Evolutionary conservation across 768 basidiomycete genomes (phyloP).

Genomic region (Postia placenta): DNA sequence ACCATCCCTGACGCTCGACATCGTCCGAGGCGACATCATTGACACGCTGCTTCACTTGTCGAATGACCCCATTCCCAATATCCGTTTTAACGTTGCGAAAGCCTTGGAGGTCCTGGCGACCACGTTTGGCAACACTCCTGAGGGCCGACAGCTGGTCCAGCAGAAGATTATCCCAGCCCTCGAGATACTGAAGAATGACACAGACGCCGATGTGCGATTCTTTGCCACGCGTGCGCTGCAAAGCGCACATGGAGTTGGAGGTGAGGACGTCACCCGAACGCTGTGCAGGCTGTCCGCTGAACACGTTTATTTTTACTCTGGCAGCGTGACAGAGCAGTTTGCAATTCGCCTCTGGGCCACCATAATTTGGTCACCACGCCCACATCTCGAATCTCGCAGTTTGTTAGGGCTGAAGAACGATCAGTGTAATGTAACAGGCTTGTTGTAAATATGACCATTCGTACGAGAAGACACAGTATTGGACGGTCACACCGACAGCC

Average conservation of each 20-base stretch:
- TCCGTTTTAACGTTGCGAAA: constrained; percentile 98
- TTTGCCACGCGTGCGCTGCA: constrained; percentile 83
- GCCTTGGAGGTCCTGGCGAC: constrained; percentile 83
- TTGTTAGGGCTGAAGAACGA: not conserved
- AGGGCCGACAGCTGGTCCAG: constrained; percentile 71
- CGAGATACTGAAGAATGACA: constrained; percentile 81
- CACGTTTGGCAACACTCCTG: constrained; percentile 53
- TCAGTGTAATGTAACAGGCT: not conserved
- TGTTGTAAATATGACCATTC: no score
- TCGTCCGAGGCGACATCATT: constrained; percentile 79
- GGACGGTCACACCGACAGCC: no score
- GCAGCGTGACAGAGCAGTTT: no score
- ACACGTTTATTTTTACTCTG: no score
- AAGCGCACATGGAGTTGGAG: constrained; percentile 37
- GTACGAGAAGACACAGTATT: no score
- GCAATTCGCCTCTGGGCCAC: no score
- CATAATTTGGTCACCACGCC: no score
- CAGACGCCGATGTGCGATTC: constrained; percentile 94
- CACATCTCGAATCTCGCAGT: not conserved
- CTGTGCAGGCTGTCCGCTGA: no score
- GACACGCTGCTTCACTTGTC: constrained; percentile 78
- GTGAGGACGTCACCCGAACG: no score
- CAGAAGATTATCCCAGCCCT: constrained; percentile 76
- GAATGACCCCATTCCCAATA: constrained; percentile 93
- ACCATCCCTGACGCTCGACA: constrained; percentile 79